Evolutionary conservation across 352 stramenopile species (phyloP).

Genomic region (Phytophthora litchii): DNA sequence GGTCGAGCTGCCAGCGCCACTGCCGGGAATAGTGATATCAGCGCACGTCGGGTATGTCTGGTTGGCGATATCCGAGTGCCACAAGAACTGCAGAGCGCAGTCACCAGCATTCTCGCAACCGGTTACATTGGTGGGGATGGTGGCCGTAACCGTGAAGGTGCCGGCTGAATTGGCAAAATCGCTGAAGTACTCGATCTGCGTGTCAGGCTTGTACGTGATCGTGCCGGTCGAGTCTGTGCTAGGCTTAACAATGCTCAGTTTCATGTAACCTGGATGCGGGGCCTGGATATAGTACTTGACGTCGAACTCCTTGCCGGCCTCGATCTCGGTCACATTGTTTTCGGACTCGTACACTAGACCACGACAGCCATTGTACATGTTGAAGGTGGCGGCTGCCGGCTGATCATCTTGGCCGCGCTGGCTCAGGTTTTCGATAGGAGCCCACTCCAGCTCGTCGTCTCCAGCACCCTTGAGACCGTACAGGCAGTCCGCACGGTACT

Average conservation of each 20-base stretch:
- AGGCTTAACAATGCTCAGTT: slow-evolving; percentile 60
- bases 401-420: slow-evolving; percentile 53
- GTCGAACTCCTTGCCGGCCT: slow-evolving; percentile 48
- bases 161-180: slow-evolving; percentile 47
- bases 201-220: slow-evolving; percentile 56
- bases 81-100: slow-evolving; percentile 44
- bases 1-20: slow-evolving; percentile 15
- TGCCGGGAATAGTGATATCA: slow-evolving; percentile 38
- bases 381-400: slow-evolving; percentile 48
- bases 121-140: slow-evolving; percentile 39
- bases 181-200: slow-evolving; percentile 38
- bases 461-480: slow-evolving; percentile 50
- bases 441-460: slow-evolving; percentile 53
- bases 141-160: slow-evolving; percentile 44
- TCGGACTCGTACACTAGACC: slow-evolving; percentile 56
- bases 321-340: slow-evolving; percentile 52
- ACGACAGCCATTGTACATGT: slow-evolving; percentile 66
- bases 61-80: slow-evolving; percentile 37
- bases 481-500: slow-evolving; percentile 48
- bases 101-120: slow-evolving; percentile 43
- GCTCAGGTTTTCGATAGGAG: slow-evolving; percentile 60
- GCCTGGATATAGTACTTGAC: slow-evolving; percentile 61
- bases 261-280: slow-evolving; percentile 53
- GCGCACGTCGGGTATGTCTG: slow-evolving; percentile 43
- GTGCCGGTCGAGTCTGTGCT: slow-evolving; percentile 43